phyloP scores from a whole-genome alignment of 257 asterid genomes.

The Lycium barbarum region DNA sequence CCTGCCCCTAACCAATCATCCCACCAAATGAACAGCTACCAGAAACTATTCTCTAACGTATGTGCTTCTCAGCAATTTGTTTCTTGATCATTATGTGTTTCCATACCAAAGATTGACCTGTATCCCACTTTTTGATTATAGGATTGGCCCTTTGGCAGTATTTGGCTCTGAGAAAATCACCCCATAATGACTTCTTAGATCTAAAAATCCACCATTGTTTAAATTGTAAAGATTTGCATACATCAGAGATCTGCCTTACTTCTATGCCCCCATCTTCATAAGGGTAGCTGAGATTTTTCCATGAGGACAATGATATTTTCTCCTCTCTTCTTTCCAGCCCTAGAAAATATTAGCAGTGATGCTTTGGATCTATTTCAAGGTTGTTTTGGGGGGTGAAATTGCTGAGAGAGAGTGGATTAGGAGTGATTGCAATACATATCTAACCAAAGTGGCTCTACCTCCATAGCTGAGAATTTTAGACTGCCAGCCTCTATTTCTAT shows the following conservation, averaged over 20 bases:
- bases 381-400: too few species aligned
- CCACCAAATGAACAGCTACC: neutral
- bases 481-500: too few species aligned
- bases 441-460: too few species aligned
- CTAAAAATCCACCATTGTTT: neutral
- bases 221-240: fast-evolving
- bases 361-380: neutral
- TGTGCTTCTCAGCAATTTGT: neutral
- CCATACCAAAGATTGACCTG: fast-evolving
- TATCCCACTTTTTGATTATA: neutral
- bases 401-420: too few species aligned
- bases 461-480: too few species aligned
- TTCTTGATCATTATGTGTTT: neutral
- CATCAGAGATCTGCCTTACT: fast-evolving
- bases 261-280: neutral
- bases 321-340: neutral
- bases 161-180: neutral
- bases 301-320: neutral
- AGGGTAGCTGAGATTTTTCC: neutral
- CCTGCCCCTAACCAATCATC: neutral
- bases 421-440: too few species aligned
- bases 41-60: fast-evolving
- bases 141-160: neutral
- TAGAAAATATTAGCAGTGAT: neutral
- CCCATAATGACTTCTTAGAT: fast-evolving